These are phyloP conservation scores for Melocanna baccifera DNA, from an alignment of 176 grass and related monocot genomes.

Conservation along the genomic window DNA sequence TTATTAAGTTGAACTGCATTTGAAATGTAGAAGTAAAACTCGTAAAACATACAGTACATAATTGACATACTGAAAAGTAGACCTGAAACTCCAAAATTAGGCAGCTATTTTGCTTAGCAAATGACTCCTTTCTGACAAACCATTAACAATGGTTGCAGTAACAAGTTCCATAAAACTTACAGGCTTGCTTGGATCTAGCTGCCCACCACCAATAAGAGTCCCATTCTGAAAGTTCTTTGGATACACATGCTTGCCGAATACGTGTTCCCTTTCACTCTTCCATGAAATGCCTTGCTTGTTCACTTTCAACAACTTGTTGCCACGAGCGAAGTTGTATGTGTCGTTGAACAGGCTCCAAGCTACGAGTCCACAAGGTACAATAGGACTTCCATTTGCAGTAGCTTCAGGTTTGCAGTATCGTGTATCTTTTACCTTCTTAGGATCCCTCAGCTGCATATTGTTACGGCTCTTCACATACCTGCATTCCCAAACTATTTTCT, in stretches of 20 bases:
- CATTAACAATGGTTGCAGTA: not conserved
- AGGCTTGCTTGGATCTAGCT: slow-evolving; percentile 45
- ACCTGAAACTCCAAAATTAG: not conserved
- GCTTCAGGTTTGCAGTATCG: slow-evolving; percentile 57
- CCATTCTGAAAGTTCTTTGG: slow-evolving; percentile 68
- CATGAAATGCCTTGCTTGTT: slow-evolving; percentile 59
- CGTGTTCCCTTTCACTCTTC: slow-evolving; percentile 52
- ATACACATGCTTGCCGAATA: slow-evolving; percentile 58
- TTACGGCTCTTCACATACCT: slow-evolving; percentile 63
- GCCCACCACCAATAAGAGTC: slow-evolving; percentile 46
- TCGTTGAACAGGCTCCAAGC: slow-evolving; percentile 89
- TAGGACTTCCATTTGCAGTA: slow-evolving; percentile 22
- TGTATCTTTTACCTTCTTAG: slow-evolving; percentile 19
- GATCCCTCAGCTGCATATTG: slow-evolving; percentile 38
- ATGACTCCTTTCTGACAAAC: not conserved
- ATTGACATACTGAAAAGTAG: not conserved
- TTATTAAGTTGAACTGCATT: not conserved
- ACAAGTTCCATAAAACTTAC: slow-evolving; percentile 19
- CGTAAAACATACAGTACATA: not conserved
- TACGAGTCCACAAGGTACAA: slow-evolving; percentile 62
- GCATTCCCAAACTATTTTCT: not conserved
- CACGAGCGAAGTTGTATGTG: slow-evolving; percentile 51
- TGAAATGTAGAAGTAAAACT: not conserved
- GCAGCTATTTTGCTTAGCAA: not conserved
- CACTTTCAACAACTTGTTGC: slow-evolving; percentile 36